These are phyloP conservation scores for Candida golubevii DNA, from an alignment of 805 yeast genomes.

Conservation along the genomic window DNA sequence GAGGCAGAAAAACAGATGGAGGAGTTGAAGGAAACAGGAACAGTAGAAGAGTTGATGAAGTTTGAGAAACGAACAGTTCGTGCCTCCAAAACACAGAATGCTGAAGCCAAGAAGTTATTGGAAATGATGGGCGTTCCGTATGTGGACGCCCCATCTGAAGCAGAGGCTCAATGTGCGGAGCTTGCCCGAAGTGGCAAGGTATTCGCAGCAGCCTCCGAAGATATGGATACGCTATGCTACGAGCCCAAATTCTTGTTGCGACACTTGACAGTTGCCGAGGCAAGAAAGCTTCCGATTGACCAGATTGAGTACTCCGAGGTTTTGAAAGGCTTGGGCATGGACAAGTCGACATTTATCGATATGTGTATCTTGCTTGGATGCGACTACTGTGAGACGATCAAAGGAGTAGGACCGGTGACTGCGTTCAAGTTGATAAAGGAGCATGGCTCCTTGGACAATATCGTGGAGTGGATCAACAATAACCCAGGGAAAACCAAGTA, in stretches of 20 bases:
- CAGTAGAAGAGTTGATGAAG: slow-evolving; percentile 68
- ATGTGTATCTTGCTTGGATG: slow-evolving; percentile 92
- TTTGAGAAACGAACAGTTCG: slow-evolving; percentile 84
- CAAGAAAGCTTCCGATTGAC: slow-evolving; percentile 86
- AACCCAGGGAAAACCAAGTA: slow-evolving; percentile 58
- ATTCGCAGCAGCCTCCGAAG: slow-evolving; percentile 96
- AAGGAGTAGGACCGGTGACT: slow-evolving; percentile 94
- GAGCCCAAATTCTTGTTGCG: slow-evolving; percentile 79
- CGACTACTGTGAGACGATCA: slow-evolving; percentile 93
- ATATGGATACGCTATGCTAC: slow-evolving; percentile 97
- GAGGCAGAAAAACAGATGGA: slow-evolving; percentile 76
- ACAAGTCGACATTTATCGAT: slow-evolving; percentile 73
- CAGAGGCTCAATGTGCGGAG: slow-evolving; percentile 98
- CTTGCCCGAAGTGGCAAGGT: slow-evolving; percentile 87
- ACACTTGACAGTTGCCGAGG: slow-evolving; percentile 91
- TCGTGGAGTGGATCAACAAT: slow-evolving; percentile 59
- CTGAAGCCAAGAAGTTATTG: slow-evolving; percentile 80
- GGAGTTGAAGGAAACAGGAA: slow-evolving; percentile 73
- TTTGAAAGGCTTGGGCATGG: slow-evolving; percentile 73
- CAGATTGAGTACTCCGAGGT: slow-evolving; percentile 70
- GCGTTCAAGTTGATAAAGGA: slow-evolving; percentile 86
- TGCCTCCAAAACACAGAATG: slow-evolving; percentile 88
- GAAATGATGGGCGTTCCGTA: slow-evolving; percentile 93
- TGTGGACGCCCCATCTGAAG: slow-evolving; percentile 94
- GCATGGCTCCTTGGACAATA: slow-evolving; percentile 74